Base-by-base conservation (phyloP, 2,329 filamentous ascomycete species). In the Fusarium chaquense region DNA sequence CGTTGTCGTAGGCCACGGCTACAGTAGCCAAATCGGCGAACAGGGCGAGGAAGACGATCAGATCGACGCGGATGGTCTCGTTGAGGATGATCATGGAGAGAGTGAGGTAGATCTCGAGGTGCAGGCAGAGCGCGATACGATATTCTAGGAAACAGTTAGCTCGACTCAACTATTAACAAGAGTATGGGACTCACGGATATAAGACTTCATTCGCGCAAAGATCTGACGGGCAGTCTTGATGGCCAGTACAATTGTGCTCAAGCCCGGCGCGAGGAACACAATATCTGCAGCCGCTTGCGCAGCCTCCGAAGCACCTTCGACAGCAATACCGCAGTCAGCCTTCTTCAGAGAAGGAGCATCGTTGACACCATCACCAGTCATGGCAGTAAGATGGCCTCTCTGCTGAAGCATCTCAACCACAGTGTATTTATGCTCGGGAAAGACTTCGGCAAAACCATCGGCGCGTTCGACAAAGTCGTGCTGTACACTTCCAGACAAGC, bases 1-100 rank as follows among this genome's bases (percentile, higher is more conserved):
- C 66, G 10, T 69, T 69, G 4, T 70, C 66, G 6, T 69, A 69
- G n/a, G 66, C 66, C 9, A 69, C 66, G 2, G 66, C 66, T 3
- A 69, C 66, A 0, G 66, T 69, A 0, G 66, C 66, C 1, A 69
- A 2, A 4, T 69, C 66, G 2, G 66, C 66, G 1, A 69, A 69
- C 0, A 69, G 6, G 0, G 66, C 66, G 0, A 66, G 4, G 4
- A 69, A 69, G 0, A 69, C 66, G 0, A 69, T 47, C 0, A 69
- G 18, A 1, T 69, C 66, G 9, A 69, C 66, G 0, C 66, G 65
- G 1, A 69, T 70, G 0, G 66, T 69, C 10, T 69, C 66, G 40
- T 70, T 69, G 35, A 69, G 45, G n/a, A 69, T 70, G 24, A 69
- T 18, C 55, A 69, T 70, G 0, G 66, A 69, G 0, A 69, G 36